A percentile compares a stretch with the other conserved stretches of the same genome.
Evolutionary conservation across 495 filamentous ascomycete genomes (phyloP).

Genomic region (Aspergillus conjunctus): DNA sequence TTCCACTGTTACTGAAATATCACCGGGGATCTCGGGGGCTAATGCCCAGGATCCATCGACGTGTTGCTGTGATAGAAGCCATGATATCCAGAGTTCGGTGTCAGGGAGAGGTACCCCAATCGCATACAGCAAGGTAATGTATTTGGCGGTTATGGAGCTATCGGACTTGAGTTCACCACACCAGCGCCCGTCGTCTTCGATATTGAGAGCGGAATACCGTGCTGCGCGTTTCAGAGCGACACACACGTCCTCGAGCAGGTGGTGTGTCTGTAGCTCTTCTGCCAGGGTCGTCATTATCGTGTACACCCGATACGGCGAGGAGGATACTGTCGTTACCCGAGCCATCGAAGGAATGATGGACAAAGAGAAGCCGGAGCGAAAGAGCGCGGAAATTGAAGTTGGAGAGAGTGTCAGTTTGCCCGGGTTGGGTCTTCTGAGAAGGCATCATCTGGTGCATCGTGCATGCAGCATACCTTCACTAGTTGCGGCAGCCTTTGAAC

Average conservation of each 20-base stretch:
- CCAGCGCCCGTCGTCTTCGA: slow-evolving; percentile 40
- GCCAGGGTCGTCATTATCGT: slow-evolving; percentile 4
- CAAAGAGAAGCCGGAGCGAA: neutral
- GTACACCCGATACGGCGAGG: neutral
- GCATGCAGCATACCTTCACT: slow-evolving; percentile 1
- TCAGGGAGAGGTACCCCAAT: slow-evolving; percentile 18
- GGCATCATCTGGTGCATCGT: neutral
- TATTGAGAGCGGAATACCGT: neutral
- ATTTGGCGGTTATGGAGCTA: slow-evolving; percentile 40
- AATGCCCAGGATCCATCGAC: slow-evolving; percentile 45
- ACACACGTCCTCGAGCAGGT: neutral
- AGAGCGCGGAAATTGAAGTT: neutral
- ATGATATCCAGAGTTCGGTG: slow-evolving; percentile 20
- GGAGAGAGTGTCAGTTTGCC: neutral
- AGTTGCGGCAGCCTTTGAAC: neutral
- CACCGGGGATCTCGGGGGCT: slow-evolving; percentile 38
- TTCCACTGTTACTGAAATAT: slow-evolving; percentile 41
- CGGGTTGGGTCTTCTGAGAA: neutral
- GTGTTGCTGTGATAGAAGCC: slow-evolving; percentile 33
- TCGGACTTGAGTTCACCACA: slow-evolving; percentile 38
- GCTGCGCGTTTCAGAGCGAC: neutral
- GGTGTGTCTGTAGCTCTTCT: neutral
- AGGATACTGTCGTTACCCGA: neutral
- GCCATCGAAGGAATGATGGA: neutral
- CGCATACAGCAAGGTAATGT: slow-evolving; percentile 37